Evolutionary conservation across 805 yeast species (phyloP).

Genomic region (Zygosaccharomyces pseudorouxii): DNA sequence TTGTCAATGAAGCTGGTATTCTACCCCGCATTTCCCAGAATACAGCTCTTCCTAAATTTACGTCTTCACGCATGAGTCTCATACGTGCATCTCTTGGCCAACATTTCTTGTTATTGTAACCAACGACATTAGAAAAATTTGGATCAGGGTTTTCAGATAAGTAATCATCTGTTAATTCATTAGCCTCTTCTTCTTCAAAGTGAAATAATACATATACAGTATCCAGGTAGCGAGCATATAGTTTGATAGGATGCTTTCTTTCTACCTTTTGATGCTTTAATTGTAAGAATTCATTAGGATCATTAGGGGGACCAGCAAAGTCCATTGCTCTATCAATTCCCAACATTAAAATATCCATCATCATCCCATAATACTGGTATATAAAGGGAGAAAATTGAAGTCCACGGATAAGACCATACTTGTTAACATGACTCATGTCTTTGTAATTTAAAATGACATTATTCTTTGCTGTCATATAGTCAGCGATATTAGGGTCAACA

Average conservation of each 20-base stretch:
- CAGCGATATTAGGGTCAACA: conserved; percentile 88
- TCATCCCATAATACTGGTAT: conserved; percentile 83
- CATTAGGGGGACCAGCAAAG: conserved; percentile 69
- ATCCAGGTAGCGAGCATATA: conserved; percentile 81
- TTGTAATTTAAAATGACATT: conserved; percentile 78
- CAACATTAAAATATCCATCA: conserved; percentile 71
- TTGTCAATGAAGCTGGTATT: conserved; percentile 68
- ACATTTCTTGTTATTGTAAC: conserved; percentile 82
- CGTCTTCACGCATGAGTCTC: conserved; percentile 88
- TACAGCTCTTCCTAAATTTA: conserved; percentile 84
- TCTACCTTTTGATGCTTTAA: conserved; percentile 58
- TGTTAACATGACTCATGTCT: conserved; percentile 93
- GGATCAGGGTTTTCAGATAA: conserved; percentile 88
- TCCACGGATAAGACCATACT: conserved; percentile 83
- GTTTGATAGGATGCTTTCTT: conserved; percentile 65
- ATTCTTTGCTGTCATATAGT: conserved; percentile 87
- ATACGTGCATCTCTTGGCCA: conserved; percentile 94
- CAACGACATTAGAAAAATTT: conserved; percentile 77
- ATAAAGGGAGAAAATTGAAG: conserved; percentile 87
- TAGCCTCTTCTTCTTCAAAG: conserved; percentile 67
- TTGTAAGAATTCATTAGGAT: conserved; percentile 76
- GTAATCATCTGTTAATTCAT: conserved; percentile 68
- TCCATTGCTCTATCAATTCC: conserved; percentile 87
- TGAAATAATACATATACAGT: conserved; percentile 74
- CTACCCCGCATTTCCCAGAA: conserved; percentile 86